Evolutionary conservation across 495 filamentous ascomycete species (phyloP).

Genomic region (Xylaria acuta): DNA sequence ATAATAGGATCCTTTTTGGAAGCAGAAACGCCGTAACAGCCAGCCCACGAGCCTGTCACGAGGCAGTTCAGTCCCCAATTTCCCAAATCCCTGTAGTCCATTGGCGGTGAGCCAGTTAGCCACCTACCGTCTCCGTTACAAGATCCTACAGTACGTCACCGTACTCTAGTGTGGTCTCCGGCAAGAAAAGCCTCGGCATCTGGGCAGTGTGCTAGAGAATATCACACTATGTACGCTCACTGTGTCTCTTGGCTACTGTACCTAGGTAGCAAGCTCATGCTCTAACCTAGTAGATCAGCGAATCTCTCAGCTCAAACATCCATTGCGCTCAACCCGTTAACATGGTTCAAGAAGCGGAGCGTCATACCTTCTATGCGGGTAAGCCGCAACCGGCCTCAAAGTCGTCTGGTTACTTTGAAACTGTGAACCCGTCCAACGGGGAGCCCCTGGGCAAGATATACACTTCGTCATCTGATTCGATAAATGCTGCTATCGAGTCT

Average conservation of each 20-base stretch:
- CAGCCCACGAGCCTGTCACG: no score
- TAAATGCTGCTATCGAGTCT: constrained; percentile 69
- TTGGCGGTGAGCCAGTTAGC: background rate
- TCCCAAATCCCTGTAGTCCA: constrained; percentile 3
- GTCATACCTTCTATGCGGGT: constrained; percentile 73
- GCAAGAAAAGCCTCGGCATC: background rate
- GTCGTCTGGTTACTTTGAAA: constrained; percentile 63
- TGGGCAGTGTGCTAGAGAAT: background rate
- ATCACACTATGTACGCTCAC: background rate
- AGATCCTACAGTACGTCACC: background rate
- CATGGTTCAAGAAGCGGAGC: constrained; percentile 58
- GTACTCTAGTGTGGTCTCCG: constrained; percentile 9
- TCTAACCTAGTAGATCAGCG: no score
- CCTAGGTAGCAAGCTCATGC: background rate
- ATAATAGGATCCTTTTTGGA: constrained; percentile 2
- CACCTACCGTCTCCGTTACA: background rate
- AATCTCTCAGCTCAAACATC: background rate
- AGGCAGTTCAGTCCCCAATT: background rate
- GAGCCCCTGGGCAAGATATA: constrained; percentile 68
- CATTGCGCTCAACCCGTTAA: constrained; percentile 19
- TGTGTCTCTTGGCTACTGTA: constrained; percentile 8
- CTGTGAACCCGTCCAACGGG: constrained; percentile 71
- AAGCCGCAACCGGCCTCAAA: constrained; percentile 63
- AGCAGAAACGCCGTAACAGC: background rate
- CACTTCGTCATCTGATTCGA: constrained; percentile 64